Evolutionary conservation across 2,329 filamentous ascomycete species (phyloP).

Genomic region (Lecanosticta acicola): DNA sequence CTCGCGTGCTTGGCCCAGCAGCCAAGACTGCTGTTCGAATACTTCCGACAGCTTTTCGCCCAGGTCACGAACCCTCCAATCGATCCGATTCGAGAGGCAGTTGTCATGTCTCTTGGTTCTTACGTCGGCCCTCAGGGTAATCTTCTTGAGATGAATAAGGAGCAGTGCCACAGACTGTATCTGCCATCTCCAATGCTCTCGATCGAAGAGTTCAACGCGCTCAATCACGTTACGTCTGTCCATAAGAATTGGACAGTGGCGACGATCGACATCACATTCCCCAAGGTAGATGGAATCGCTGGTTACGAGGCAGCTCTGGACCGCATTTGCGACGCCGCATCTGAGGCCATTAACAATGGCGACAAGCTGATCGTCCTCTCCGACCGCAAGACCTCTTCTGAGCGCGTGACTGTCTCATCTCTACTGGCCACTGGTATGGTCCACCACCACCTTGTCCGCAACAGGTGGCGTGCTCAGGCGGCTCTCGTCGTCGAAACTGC

Average conservation of each 20-base stretch:
- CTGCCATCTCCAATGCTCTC: constrained; percentile 85
- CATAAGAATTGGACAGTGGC: constrained; percentile 81
- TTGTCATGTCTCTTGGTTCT: constrained; percentile 96
- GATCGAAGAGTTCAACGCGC: constrained; percentile 81
- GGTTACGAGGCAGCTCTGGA: constrained; percentile 87
- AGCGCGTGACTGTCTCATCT: constrained; percentile 79
- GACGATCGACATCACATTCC: constrained; percentile 87
- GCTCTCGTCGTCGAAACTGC: constrained; percentile 87
- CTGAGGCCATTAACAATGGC: constrained; percentile 72
- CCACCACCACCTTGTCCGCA: constrained; percentile 89
- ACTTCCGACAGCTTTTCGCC: constrained; percentile 95
- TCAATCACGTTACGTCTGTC: constrained; percentile 68
- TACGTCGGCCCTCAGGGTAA: constrained; percentile 96
- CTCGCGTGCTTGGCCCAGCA: constrained; percentile 86
- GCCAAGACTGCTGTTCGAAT: constrained; percentile 85
- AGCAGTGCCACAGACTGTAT: constrained; percentile 79
- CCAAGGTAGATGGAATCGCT: constrained; percentile 72
- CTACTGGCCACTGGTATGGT: constrained; percentile 87
- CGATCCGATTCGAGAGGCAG: constrained; percentile 92
- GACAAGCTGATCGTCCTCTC: constrained; percentile 86
- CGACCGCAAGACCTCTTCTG: constrained; percentile 75
- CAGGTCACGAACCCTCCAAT: constrained; percentile 98
- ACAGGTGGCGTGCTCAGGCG: constrained; percentile 88
- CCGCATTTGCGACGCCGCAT: constrained; percentile 77
- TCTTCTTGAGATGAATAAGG: constrained; percentile 83